Conservation (phyloP, 139 green algal genomes). For the Chlamydomonas incerta region DNA sequence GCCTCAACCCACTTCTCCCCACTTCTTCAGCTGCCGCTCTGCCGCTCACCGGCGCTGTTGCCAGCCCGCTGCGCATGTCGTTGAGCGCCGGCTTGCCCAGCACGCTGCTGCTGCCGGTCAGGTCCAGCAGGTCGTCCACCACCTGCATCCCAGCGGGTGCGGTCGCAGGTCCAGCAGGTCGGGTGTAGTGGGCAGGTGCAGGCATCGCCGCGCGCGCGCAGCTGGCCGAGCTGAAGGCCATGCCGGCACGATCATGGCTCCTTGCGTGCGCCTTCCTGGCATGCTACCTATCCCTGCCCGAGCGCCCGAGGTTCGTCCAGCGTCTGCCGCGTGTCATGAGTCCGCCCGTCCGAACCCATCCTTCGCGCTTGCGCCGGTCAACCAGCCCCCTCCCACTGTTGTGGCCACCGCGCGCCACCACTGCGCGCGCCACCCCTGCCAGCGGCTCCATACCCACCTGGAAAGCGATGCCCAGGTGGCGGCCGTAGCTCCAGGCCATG, state of each 20-base stretch:
- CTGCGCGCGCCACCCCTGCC: neutral
- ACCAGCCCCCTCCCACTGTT: neutral
- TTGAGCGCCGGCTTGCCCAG: slow-evolving; percentile 96
- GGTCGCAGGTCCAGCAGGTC: too few species aligned
- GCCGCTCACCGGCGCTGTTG: slow-evolving; percentile 88
- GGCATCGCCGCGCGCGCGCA: too few species aligned
- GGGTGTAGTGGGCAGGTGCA: too few species aligned
- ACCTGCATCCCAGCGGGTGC: slow-evolving; percentile 61
- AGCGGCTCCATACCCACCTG: slow-evolving; percentile 65
- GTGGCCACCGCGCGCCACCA: neutral
- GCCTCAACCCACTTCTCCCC: too few species aligned
- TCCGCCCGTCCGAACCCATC: too few species aligned
- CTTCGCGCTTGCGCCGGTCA: too few species aligned
- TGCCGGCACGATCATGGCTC: too few species aligned
- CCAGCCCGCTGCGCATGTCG: slow-evolving; percentile 91
- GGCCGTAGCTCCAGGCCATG: slow-evolving; percentile 82
- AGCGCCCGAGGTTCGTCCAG: too few species aligned
- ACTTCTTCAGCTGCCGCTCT: neutral
- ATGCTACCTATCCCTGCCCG: too few species aligned
- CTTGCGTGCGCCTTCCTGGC: too few species aligned
- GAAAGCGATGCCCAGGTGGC: slow-evolving; percentile 95
- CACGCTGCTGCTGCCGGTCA: slow-evolving; percentile 74
- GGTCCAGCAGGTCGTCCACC: slow-evolving; percentile 97
- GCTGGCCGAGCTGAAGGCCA: too few species aligned
- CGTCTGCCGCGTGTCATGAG: too few species aligned